Conservation (phyloP, 2,329 filamentous ascomycete genomes). For the Tolypocladium cylindrosporum region DNA sequence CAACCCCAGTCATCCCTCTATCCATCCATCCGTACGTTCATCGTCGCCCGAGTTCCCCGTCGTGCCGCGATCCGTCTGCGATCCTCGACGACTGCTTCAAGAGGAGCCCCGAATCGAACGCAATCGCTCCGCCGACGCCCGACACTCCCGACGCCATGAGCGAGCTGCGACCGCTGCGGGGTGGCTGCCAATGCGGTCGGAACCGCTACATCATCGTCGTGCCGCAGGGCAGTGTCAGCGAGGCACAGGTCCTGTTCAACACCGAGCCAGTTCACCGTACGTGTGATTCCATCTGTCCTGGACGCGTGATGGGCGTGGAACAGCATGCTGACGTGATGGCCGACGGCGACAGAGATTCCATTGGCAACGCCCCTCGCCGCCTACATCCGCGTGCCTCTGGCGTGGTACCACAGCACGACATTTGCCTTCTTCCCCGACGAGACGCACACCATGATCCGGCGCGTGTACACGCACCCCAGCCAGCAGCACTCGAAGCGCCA, state of each 20-base stretch:
- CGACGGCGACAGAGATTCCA: slow-evolving; percentile 39
- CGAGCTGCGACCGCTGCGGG: slow-evolving; percentile 48
- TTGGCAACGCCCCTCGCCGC: slow-evolving; percentile 66
- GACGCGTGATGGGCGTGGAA: not conserved
- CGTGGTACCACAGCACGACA: slow-evolving; percentile 70
- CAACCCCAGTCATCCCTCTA: not conserved
- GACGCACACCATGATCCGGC: slow-evolving; percentile 54
- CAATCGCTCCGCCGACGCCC: not conserved
- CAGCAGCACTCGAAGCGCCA: slow-evolving; percentile 55
- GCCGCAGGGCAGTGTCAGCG: slow-evolving; percentile 44
- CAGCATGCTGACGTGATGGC: not conserved
- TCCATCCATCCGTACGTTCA: not conserved
- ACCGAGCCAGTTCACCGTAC: slow-evolving; percentile 60
- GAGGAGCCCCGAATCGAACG: not conserved
- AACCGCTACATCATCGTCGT: slow-evolving; percentile 71
- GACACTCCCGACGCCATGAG: slow-evolving; percentile 25
- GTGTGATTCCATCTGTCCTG: slow-evolving; percentile 21
- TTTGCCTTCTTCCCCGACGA: slow-evolving; percentile 72
- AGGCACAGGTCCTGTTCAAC: slow-evolving; percentile 66
- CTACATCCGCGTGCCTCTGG: slow-evolving; percentile 73
- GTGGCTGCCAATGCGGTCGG: slow-evolving; percentile 76
- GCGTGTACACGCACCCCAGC: slow-evolving; percentile 52
- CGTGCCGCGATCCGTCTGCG: not conserved
- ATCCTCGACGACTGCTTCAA: not conserved
- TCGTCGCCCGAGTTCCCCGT: not conserved